These are phyloP conservation scores for Diaporthe capsici DNA, from an alignment of 2,329 filamentous ascomycete species.

Conservation along the genomic window DNA sequence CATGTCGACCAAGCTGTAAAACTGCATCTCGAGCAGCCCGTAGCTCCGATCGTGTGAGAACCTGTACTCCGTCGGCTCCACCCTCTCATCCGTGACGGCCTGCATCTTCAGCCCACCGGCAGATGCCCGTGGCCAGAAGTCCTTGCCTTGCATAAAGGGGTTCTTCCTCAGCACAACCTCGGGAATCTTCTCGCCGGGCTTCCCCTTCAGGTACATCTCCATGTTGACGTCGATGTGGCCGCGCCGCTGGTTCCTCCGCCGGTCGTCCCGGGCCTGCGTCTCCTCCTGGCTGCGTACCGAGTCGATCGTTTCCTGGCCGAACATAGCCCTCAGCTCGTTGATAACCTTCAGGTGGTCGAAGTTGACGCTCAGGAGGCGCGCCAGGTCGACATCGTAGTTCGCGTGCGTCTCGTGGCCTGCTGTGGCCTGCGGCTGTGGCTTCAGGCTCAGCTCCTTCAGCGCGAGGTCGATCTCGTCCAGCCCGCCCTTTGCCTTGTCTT, in stretches of 20 bases:
- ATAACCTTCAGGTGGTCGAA: conserved; percentile 84
- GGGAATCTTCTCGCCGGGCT: conserved; percentile 74
- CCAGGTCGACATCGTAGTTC: conserved; percentile 45
- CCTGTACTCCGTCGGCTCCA: conserved; percentile 78
- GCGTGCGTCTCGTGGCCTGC: conserved; percentile 30
- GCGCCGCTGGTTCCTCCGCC: conserved; percentile 56
- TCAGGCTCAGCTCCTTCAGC: conserved; percentile 63
- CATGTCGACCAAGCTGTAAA: conserved; percentile 86
- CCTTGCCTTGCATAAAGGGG: conserved; percentile 87
- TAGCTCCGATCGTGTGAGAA: conserved; percentile 84
- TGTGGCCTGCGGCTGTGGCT: conserved; percentile 39
- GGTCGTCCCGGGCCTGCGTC: conserved; percentile 55
- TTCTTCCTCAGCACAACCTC: conserved; percentile 83
- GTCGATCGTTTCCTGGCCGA: conserved; percentile 70
- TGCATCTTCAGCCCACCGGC: conserved; percentile 90
- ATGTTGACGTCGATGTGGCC: conserved; percentile 61
- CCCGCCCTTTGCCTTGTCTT: conserved; percentile 44
- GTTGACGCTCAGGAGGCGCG: conserved; percentile 62
- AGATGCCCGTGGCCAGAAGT: conserved; percentile 86
- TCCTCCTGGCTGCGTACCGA: conserved; percentile 65
- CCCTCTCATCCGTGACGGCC: conserved; percentile 56
- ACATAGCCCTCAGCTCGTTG: conserved; percentile 86
- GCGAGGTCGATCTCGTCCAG: conserved; percentile 71
- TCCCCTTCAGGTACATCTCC: conserved; percentile 67
- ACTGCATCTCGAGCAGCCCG: conserved; percentile 80